phyloP scores from a whole-genome alignment of 1,284 basidiomycete genomes.

The Cutaneotrichosporon cyanovorans region DNA sequence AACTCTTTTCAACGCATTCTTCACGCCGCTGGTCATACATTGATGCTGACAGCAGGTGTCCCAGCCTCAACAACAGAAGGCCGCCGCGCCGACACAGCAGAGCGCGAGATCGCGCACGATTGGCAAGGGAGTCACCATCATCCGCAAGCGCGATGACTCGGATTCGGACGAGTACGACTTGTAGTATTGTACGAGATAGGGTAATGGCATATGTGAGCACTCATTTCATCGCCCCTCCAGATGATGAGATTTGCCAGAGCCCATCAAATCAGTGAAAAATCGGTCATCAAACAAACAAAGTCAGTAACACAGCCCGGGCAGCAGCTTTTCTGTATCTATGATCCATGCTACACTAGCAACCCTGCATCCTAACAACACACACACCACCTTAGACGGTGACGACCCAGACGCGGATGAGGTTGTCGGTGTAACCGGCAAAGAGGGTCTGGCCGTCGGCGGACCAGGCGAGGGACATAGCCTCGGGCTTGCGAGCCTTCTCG shows the following conservation, averaged over 20 bases:
- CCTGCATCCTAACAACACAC: background rate
- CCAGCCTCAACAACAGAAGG: conserved; percentile 27
- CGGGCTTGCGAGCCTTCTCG: conserved; percentile 75
- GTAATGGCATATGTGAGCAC: no score
- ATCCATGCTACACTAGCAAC: background rate
- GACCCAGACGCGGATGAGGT: conserved; percentile 85
- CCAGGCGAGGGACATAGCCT: conserved; percentile 98
- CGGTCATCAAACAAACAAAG: no score
- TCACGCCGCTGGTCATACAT: no score
- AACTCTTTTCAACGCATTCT: no score
- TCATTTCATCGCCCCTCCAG: no score
- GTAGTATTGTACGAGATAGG: conserved; percentile 12
- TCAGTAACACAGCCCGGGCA: no score
- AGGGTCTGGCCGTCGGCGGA: conserved; percentile 96
- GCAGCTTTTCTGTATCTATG: background rate
- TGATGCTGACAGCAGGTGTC: conserved; percentile 28
- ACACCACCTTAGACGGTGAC: conserved; percentile 52
- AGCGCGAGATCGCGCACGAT: conserved; percentile 36
- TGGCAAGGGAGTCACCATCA: conserved; percentile 44
- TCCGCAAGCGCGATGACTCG: conserved; percentile 44
- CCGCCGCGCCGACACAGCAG: conserved; percentile 19
- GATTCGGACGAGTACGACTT: conserved; percentile 47
- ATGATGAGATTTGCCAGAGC: no score
- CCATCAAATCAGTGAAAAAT: no score
- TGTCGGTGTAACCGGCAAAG: conserved; percentile 90